phyloP scores from a whole-genome alignment of 2,329 filamentous ascomycete species.

The Aspergillus ochraceoroseus region DNA sequence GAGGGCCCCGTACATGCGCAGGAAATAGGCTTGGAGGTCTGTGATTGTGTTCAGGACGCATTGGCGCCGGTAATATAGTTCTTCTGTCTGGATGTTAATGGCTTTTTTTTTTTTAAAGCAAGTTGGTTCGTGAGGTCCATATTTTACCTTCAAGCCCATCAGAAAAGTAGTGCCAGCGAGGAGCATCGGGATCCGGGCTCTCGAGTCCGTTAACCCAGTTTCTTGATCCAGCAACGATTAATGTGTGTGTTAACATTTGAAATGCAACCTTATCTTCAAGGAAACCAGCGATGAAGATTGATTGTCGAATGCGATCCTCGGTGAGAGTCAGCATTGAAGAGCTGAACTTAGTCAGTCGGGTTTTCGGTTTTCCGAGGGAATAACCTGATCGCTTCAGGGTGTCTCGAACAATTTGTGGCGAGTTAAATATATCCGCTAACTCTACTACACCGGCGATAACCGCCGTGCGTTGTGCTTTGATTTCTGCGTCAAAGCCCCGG shows the following conservation, averaged over 20 bases:
- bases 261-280: conserved; percentile 28
- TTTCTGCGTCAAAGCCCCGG: conserved; percentile 21
- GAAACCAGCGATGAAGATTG: conserved; percentile 35
- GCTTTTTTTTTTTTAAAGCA: too few relatives aligned
- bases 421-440: conserved; percentile 36
- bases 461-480: conserved; percentile 29
- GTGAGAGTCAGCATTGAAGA: conserved; percentile 28
- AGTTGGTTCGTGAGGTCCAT: too few relatives aligned
- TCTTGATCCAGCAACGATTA: conserved; percentile 38
- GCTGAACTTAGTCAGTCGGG: conserved; percentile 24
- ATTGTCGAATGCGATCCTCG: conserved; percentile 41
- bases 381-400: conserved; percentile 27
- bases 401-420: conserved; percentile 24
- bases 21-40: conserved; percentile 42
- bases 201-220: conserved; percentile 34
- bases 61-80: conserved; percentile 41
- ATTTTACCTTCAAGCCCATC: conserved; percentile 42
- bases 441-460: conserved; percentile 32
- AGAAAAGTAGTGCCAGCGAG: conserved; percentile 37
- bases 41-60: conserved; percentile 42
- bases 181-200: conserved; percentile 17
- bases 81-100: conserved; percentile 28
- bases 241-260: conserved; percentile 31
- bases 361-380: conserved; percentile 29
- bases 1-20: conserved; percentile 40